Evolutionary conservation across 345 rosid genomes (phyloP), one percentile per base, ranked within the genome.

Genomic region (Orychophragmus violaceus): DNA sequence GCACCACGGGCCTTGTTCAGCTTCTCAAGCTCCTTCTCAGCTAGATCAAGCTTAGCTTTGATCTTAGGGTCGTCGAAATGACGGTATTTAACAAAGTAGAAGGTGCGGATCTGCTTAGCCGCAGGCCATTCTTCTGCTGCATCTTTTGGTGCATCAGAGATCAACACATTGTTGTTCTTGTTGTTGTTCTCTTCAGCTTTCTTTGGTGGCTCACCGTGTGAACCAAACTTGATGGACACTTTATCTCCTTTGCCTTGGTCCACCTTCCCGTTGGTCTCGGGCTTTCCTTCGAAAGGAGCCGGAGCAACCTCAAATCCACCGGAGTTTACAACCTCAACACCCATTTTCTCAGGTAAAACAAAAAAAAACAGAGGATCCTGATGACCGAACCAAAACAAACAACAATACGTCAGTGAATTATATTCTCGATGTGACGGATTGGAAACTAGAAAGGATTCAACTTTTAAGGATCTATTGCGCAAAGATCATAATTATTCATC

Each of bases 71-170:
- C 96, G 1, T 78, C 83, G 32, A 70, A 76, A 8, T 71, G 30
- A 22, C 88, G 83, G 76, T 68, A 62, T 54, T 77, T 85, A 7
- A 85, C 80, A 71, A 90, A 79, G 80, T 84, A 84, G 71, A 86
- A 90, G 37, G 70, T 18, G 69, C 83, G 87, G 67, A 83, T 80
- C 86, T 84, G 84, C 75, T 61, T 75, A 5, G 78, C 76, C 12
- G 78, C 89, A 59, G 98, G 94, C 98, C 98, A 93, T 69, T 93
- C 97, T 13, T 80, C 95, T 8, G 33, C 79, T 1, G 83, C 95
- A 74, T 90, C 82, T 79, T 75, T 84, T 0, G 89, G 97, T 37
- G 74, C 70, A 49, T 76, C 81, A 66, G 82, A 59, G 55, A 54
- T 64, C 14, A 79, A 57, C 50, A 65, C 85, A 62, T 7, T 45